These are phyloP conservation scores for Xerocomellus intermedius DNA, from an alignment of 768 basidiomycete genomes.

Conservation along the genomic window DNA sequence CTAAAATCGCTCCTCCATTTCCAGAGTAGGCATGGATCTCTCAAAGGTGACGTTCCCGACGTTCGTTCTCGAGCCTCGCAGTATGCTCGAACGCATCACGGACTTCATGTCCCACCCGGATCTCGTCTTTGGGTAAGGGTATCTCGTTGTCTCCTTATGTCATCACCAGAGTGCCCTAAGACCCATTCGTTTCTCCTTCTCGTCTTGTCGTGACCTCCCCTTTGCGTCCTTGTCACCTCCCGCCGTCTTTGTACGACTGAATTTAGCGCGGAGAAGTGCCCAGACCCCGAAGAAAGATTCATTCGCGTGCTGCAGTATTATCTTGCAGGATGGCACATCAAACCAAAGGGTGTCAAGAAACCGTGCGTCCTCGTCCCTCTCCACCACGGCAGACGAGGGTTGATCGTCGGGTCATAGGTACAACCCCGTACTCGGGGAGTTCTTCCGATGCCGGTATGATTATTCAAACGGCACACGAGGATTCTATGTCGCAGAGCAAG, in stretches of 20 bases:
- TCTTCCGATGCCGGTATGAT: constrained; percentile 94
- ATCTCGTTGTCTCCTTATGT: constrained; percentile 11
- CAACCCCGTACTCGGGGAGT: constrained; percentile 96
- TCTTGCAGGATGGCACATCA: constrained; percentile 99
- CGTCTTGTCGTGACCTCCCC: background rate
- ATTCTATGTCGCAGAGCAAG: constrained; percentile 97
- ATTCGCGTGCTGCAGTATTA: constrained; percentile 91
- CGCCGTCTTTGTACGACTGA: constrained; percentile 6
- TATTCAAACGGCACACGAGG: constrained; percentile 91
- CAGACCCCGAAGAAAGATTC: constrained; percentile 87
- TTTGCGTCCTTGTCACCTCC: background rate
- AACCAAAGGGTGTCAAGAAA: constrained; percentile 99
- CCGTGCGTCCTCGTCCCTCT: constrained; percentile 56
- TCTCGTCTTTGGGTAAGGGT: constrained; percentile 85
- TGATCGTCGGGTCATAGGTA: constrained; percentile 52
- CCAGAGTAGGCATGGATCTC: constrained; percentile 94
- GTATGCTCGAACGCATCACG: constrained; percentile 97
- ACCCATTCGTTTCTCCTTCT: constrained; percentile 7
- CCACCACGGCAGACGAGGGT: background rate
- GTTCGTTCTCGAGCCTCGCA: constrained; percentile 95
- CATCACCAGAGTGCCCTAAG: constrained; percentile 21
- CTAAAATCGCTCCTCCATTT: constrained; percentile 10
- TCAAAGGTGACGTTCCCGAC: constrained; percentile 91
- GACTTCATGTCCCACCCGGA: constrained; percentile 99
- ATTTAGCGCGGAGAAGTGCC: constrained; percentile 71